Evolutionary conservation across 1,284 basidiomycete genomes (phyloP), one percentile per base, ranked within the genome.

Genomic region (Ceratobasidium sp.): DNA sequence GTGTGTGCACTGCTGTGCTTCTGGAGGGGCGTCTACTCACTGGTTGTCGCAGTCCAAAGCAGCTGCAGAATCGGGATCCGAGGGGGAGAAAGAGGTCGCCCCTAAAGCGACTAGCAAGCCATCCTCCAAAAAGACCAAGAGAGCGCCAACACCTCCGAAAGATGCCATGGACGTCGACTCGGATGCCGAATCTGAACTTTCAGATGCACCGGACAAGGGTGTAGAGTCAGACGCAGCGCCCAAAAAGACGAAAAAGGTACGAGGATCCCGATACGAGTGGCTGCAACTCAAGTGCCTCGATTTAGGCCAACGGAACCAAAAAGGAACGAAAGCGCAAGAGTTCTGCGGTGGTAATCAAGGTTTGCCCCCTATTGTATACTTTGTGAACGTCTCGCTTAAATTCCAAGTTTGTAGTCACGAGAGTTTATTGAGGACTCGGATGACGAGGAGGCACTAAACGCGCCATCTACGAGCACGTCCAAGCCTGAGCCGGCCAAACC

Each of bases 351-450:
- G 41, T 34, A 16, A 24, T 49, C 56, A 72, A 72, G 56, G 68
- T 72, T 1, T 27, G 68, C 5, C 6, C 11, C 13, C n/a, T 39
- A 22, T 29, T 37, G 3, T 59, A 39, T 13, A 34, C 16, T 9
- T 56, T 34, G 2, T 34, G 34, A 34, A 34, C 34, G 8, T 34
- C 4, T n/a, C 8, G 29, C 29, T 29, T 22, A 69, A 62, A 1
- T 5, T 27, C n/a, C 11, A 29, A 4, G 37, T 7, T 41, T 29
- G n/a, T 46, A 72, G 68, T 72, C 68, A 7, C 68, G 68, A 43
- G 68, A 72, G 53, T 72, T 72, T 61, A 72, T 72, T 9, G 68
- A 72, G 29, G 68, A 72, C 34, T 72, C 68, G 11, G 68, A 72
- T 22, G 68, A 72, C 43, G 68, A 72, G 39, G 58, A 72, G 53